Evolutionary conservation across 257 asterid genomes (phyloP), one percentile per base, ranked within the genome.

Genomic region (Solanum clarkiae): DNA sequence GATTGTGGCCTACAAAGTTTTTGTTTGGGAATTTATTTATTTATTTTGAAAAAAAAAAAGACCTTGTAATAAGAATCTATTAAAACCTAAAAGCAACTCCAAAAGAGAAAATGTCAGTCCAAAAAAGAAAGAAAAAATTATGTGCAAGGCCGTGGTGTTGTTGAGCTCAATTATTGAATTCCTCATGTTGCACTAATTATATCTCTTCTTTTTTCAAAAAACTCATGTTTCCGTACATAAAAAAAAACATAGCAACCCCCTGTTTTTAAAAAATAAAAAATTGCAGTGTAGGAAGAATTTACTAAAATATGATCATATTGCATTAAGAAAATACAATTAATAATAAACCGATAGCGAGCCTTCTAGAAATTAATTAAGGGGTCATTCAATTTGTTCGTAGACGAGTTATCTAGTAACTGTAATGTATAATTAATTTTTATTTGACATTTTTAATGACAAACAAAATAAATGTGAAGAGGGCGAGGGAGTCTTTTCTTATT

Each of bases 161-260:
- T 65, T 63, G 20, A 65, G 44, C 89, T 89, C 94, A 91, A 89
- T 91, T 89, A 89, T 91, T 91, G 92, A 87, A 90, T 40, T 90
- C 84, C 87, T 69, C 74, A 44, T 63, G 80, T 55, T 80, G 84
- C 83, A 53, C 87, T 84, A 89, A 89, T 90, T 84, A 86, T 81
- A 84, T 80, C 62, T 59, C 62, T 10, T 47, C 4, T 14, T 56
- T 57, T 57, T 9, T 8, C 29, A 59, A 59, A 32, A 32, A 32
- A 32, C 68, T n/a, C 32, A 60, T n/a, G 29, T 10, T 60, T 77
- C 45, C 82, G 82, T 49, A 49, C 82, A 75, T 49, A 8, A 42
- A 2, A 18, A 75, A 45, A 20, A 44, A 44, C 11, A 14, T n/a
- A 71, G 32, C 32, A 71, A 62, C 9, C 17, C 2, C 32, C 69